Percentiles rank a stretch among this genome's conserved stretches.
These are phyloP conservation scores for Inonotus hispidus DNA, from an alignment of 1,284 basidiomycete species.

Conservation along the genomic window DNA sequence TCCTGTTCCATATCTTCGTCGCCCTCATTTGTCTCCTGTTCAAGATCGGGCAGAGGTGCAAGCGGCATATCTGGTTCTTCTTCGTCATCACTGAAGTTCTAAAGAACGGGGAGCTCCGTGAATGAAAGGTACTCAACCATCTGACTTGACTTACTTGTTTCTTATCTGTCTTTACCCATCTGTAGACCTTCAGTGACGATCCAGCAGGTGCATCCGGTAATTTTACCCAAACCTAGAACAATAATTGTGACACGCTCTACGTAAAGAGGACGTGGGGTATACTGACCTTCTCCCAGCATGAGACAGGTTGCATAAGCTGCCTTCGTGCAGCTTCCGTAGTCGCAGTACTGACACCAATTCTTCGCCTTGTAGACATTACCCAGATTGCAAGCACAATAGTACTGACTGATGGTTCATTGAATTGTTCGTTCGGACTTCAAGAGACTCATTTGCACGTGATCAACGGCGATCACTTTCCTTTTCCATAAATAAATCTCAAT, in stretches of 20 bases:
- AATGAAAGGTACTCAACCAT: background rate
- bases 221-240: constrained; percentile 41
- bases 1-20: constrained; percentile 63
- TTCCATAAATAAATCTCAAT: too few species aligned
- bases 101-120: background rate
- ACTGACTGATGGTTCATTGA: background rate
- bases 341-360: constrained; percentile 68
- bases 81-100: constrained; percentile 82
- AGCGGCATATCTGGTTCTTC: constrained; percentile 66
- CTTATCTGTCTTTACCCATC: constrained; percentile 73
- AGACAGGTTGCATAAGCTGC: constrained; percentile 76
- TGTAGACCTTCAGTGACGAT: constrained; percentile 58
- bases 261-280: background rate
- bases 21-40: constrained; percentile 56
- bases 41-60: constrained; percentile 63
- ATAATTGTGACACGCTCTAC: background rate
- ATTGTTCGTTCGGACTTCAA: background rate
- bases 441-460: too few species aligned
- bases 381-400: background rate
- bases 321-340: constrained; percentile 73
- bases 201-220: constrained; percentile 48
- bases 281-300: constrained; percentile 61
- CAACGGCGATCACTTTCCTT: too few species aligned
- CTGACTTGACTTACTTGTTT: constrained; percentile 45
- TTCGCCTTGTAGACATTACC: constrained; percentile 59